Evolutionary conservation across 495 filamentous ascomycete genomes (phyloP).

Genomic region (Penicillium samsonianum): DNA sequence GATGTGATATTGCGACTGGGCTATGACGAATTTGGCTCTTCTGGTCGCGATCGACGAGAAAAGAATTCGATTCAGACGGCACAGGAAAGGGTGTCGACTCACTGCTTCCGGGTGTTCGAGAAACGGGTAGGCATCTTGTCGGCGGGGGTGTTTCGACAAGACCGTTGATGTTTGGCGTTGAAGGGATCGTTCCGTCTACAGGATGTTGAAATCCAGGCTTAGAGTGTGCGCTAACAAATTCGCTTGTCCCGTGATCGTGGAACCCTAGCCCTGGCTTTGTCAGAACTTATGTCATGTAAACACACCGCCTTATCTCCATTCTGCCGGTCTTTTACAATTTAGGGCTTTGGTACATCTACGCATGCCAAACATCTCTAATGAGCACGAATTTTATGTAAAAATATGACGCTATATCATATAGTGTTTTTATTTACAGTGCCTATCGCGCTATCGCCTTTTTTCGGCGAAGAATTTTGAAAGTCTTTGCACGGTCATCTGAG

Average conservation of each 20-base stretch:
- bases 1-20: constrained; percentile 16
- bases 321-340: background rate
- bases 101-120: constrained; percentile 82
- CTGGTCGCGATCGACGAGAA: constrained; percentile 23
- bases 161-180: constrained; percentile 48
- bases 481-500: constrained; percentile 31
- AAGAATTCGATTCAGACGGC: constrained; percentile 21
- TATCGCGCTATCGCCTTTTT: constrained; percentile 5
- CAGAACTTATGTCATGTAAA: constrained; percentile 8
- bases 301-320: constrained; percentile 13
- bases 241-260: constrained; percentile 43
- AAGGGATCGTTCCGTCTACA: constrained; percentile 38
- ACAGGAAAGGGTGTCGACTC: constrained; percentile 44
- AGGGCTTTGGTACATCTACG: background rate
- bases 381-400: background rate
- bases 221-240: constrained; percentile 49
- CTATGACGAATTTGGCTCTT: constrained; percentile 26
- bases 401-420: background rate
- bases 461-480: constrained; percentile 41
- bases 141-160: constrained; percentile 49
- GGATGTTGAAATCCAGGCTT: constrained; percentile 48
- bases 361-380: background rate
- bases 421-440: background rate
- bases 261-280: constrained; percentile 28
- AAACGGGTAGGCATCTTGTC: constrained; percentile 80